Conservation (phyloP, 169 alveolate species). For the Eimeria praecox region DNA sequence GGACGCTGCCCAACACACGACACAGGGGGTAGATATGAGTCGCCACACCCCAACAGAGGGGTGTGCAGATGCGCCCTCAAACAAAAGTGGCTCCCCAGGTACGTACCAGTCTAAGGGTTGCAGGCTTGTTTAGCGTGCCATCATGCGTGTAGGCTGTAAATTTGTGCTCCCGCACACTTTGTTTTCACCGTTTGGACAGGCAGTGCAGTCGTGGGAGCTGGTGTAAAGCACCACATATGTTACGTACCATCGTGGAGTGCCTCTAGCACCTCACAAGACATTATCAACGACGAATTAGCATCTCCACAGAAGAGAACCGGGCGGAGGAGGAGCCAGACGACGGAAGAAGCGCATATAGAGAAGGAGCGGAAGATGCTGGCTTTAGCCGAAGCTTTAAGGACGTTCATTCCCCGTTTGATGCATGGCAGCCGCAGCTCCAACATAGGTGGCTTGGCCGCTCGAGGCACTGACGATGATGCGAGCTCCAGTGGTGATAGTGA, state of each 20-base stretch:
- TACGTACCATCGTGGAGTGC: constrained; percentile 15
- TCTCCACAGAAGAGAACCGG: neutral
- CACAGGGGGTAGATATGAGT: neutral
- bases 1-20: neutral
- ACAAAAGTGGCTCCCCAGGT: constrained; percentile 16
- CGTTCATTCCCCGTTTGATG: constrained; percentile 2
- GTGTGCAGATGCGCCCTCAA: neutral
- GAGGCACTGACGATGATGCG: neutral
- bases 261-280: neutral
- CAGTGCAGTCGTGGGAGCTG: constrained; percentile 59
- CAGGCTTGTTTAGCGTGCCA: neutral
- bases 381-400: constrained; percentile 46
- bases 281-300: neutral
- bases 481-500: neutral
- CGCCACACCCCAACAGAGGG: neutral
- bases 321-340: constrained; percentile 10
- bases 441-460: neutral
- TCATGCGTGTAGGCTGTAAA: neutral
- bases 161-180: neutral
- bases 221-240: constrained; percentile 57
- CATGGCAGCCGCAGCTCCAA: neutral
- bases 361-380: constrained; percentile 73
- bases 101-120: neutral
- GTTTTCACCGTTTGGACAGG: neutral
- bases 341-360: constrained; percentile 29